Conservation (phyloP, 306 rosid genomes). For the Cucurbita argyrosperma region DNA sequence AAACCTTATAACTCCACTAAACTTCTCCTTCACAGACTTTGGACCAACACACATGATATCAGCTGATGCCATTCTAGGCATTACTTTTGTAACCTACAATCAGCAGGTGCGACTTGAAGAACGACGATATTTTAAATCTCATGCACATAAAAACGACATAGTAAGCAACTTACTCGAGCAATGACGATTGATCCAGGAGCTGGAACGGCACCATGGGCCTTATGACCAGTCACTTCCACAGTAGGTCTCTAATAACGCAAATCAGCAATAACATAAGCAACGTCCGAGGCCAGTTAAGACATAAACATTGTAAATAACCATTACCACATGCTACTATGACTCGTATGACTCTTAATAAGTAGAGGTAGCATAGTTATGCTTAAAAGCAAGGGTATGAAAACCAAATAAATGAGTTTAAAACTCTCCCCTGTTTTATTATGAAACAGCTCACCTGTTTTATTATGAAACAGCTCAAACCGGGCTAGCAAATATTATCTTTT, state of each 20-base stretch:
- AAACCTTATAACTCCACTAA: slow-evolving; percentile 70
- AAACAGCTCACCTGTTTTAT: too few species aligned
- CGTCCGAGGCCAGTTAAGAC: not conserved
- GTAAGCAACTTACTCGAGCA: slow-evolving; percentile 45
- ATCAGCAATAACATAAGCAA: not conserved
- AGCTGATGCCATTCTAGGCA: slow-evolving; percentile 55
- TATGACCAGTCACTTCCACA: slow-evolving; percentile 79
- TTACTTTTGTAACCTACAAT: slow-evolving; percentile 38
- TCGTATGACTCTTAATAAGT: not conserved
- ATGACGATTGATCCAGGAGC: slow-evolving; percentile 65
- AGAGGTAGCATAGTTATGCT: not conserved
- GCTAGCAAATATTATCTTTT: too few species aligned
- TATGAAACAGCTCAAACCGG: too few species aligned
- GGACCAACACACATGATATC: slow-evolving; percentile 86
- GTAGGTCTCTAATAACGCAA: slow-evolving; percentile 38
- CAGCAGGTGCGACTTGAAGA: not conserved
- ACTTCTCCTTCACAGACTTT: slow-evolving; percentile 63
- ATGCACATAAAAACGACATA: not conserved
- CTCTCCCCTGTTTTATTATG: not conserved
- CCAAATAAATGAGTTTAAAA: not conserved
- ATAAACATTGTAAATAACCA: not conserved
- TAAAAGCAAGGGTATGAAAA: not conserved
- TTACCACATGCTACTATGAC: not conserved
- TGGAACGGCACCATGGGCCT: slow-evolving; percentile 80
- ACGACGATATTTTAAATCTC: not conserved